These are phyloP conservation scores for Polyporus arcularius DNA, from an alignment of 768 basidiomycete genomes.

Conservation along the genomic window DNA sequence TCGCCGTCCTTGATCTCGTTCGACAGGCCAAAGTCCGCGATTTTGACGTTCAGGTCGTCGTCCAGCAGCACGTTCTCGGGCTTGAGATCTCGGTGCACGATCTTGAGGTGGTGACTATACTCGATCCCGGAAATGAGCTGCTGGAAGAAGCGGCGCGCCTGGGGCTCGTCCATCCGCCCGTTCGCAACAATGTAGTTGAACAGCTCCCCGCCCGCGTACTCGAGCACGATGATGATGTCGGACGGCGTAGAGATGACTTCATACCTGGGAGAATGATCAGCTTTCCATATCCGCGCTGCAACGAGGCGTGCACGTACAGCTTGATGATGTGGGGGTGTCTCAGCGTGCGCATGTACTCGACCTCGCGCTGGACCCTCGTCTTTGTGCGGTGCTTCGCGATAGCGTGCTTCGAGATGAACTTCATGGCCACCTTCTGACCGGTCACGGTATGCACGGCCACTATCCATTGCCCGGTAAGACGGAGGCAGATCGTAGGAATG, in stretches of 20 bases:
- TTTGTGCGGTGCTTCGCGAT: constrained; percentile 92
- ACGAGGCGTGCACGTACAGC: constrained; percentile 56
- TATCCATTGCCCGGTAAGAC: constrained; percentile 34
- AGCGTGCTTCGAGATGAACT: constrained; percentile 93
- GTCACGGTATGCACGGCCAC: constrained; percentile 95
- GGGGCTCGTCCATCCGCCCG: constrained; percentile 86
- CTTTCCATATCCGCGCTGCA: constrained; percentile 2
- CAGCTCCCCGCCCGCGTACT: constrained; percentile 93
- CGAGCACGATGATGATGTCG: constrained; percentile 98
- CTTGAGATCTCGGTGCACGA: constrained; percentile 97
- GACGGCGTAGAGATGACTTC: constrained; percentile 91
- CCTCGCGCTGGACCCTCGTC: constrained; percentile 89
- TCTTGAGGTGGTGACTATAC: constrained; percentile 94
- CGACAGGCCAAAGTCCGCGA: constrained; percentile 97
- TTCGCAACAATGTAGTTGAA: constrained; percentile 98
- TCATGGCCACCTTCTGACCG: constrained; percentile 96
- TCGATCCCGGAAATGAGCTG: constrained; percentile 98
- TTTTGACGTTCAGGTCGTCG: constrained; percentile 89
- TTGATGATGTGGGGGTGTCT: constrained; percentile 98
- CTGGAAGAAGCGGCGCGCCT: constrained; percentile 94
- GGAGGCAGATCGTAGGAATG: background rate
- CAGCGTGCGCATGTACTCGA: constrained; percentile 94
- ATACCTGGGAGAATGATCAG: constrained; percentile 47
- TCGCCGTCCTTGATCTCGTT: constrained; percentile 97
- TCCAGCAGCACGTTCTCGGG: constrained; percentile 93